Conservation (phyloP, 2,329 filamentous ascomycete genomes). For the Sarocladium kiliense region DNA sequence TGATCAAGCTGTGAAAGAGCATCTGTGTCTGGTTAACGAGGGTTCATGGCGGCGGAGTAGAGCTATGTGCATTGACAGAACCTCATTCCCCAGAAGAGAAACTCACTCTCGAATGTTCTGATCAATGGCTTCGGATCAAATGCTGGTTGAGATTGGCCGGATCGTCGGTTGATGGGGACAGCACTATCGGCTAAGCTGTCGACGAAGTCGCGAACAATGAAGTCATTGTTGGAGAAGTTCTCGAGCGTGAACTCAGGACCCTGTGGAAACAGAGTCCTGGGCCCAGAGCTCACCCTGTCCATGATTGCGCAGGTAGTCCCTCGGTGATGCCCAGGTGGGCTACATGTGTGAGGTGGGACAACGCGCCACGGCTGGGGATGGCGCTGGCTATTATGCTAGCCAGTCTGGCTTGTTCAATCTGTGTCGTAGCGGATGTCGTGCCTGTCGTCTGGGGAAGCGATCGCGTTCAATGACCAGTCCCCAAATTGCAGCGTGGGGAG, state of each 20-base stretch:
- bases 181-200: slow-evolving; percentile 86
- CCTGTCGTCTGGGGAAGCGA: no score
- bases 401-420: neutral
- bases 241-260: slow-evolving; percentile 83
- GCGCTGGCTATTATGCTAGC: neutral
- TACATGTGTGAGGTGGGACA: slow-evolving; percentile 23
- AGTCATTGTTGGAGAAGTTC: slow-evolving; percentile 84
- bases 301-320: slow-evolving; percentile 22
- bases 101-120: slow-evolving; percentile 77
- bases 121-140: slow-evolving; percentile 98
- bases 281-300: slow-evolving; percentile 41
- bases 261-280: slow-evolving; percentile 67
- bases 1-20: slow-evolving; percentile 62
- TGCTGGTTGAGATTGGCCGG: slow-evolving; percentile 52
- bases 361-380: neutral
- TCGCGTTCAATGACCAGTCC: neutral
- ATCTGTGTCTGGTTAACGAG: slow-evolving; percentile 32
- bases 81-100: no score
- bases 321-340: slow-evolving; percentile 15
- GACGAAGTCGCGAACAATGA: slow-evolving; percentile 97
- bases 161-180: slow-evolving; percentile 73
- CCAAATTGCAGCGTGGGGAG: neutral
- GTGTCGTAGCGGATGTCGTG: no score
- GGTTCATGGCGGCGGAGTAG: no score
- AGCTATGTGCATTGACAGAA: no score